Conservation (phyloP, 305 asterid genomes). For the Fraxinus albicans region DNA sequence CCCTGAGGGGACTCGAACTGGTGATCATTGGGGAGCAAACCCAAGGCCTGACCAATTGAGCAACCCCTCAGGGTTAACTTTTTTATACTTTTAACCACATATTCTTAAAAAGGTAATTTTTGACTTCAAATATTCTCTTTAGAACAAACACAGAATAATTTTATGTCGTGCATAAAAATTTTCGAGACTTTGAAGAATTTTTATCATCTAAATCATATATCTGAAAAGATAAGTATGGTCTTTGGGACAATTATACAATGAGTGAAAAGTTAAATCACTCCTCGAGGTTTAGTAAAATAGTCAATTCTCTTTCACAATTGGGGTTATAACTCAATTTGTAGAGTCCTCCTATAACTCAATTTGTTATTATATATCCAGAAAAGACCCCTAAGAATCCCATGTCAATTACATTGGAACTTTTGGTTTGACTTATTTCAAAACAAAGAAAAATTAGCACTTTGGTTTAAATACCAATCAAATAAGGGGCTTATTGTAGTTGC, state of each 20-base stretch:
- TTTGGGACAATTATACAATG: background rate
- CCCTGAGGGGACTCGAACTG: too few relatives aligned
- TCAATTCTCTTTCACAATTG: background rate
- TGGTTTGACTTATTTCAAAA: background rate
- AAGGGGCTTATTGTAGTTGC: background rate
- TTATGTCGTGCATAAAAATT: background rate
- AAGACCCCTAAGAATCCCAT: background rate
- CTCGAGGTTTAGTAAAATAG: background rate
- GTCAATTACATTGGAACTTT: background rate
- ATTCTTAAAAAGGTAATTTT: background rate
- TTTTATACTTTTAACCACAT: background rate
- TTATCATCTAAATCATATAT: background rate
- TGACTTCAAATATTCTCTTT: background rate
- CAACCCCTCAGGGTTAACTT: too few relatives aligned
- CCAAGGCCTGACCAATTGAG: too few relatives aligned
- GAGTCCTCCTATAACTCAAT: background rate
- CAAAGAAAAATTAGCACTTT: background rate
- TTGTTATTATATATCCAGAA: background rate
- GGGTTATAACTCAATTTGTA: background rate
- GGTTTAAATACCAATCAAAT: background rate
- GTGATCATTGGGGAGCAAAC: too few relatives aligned
- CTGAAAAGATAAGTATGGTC: background rate
- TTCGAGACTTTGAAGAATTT: background rate
- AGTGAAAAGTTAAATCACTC: background rate
- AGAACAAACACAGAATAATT: background rate